Evolutionary conservation across 352 stramenopile genomes (phyloP).

Genomic region (Pythium aquatile): DNA sequence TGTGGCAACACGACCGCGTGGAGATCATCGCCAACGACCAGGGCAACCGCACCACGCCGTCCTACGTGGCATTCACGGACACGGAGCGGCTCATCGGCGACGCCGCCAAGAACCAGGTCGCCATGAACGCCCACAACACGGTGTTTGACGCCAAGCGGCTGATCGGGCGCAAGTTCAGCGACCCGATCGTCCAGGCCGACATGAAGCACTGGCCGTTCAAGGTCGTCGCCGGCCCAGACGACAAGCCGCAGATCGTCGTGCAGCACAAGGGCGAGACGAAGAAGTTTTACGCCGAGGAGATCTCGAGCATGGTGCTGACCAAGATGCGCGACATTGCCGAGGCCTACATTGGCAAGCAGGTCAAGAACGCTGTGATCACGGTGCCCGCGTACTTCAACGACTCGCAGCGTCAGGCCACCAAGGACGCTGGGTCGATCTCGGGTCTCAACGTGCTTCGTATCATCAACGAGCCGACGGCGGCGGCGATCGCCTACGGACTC

Average conservation of each 20-base stretch:
- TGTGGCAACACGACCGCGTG: constrained; percentile 97
- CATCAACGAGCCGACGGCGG: constrained; percentile 94
- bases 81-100: constrained; percentile 94
- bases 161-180: constrained; percentile 90
- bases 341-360: constrained; percentile 31
- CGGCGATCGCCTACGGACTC: constrained; percentile 93
- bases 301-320: constrained; percentile 52
- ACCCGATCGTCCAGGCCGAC: constrained; percentile 80
- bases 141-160: constrained; percentile 45
- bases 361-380: constrained; percentile 32
- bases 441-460: constrained; percentile 41
- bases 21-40: constrained; percentile 96
- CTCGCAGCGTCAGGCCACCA: constrained; percentile 30
- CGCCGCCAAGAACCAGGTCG: constrained; percentile 92
- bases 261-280: constrained; percentile 42
- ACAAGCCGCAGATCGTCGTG: constrained; percentile 52
- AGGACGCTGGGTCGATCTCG: constrained; percentile 30
- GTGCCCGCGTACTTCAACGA: constrained; percentile 33
- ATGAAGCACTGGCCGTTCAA: constrained; percentile 70
- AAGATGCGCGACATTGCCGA: constrained; percentile 53
- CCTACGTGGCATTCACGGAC: constrained; percentile 95
- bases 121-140: constrained; percentile 83
- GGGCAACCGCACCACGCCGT: constrained; percentile 94
- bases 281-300: constrained; percentile 65
- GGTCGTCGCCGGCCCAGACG: constrained; percentile 90